Evolutionary conservation across 768 basidiomycete genomes (phyloP).

Genomic region (Hysterangium stoloniferum): DNA sequence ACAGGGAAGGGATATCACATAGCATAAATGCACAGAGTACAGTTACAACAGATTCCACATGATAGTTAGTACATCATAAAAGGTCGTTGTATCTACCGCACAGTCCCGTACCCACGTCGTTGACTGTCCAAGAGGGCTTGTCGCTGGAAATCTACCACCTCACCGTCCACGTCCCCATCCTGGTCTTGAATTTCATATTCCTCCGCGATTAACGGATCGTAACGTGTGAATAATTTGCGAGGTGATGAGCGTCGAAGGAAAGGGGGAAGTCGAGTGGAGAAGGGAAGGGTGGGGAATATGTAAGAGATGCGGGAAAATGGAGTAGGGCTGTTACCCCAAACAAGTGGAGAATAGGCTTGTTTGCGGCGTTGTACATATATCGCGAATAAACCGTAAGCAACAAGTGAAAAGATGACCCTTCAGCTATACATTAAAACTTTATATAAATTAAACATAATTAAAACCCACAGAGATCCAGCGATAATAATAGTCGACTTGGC

Average conservation of each 20-base stretch:
- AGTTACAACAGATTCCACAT: too few relatives aligned
- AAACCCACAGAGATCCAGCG: slow-evolving; percentile 6
- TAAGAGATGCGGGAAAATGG: not conserved
- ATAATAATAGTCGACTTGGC: not conserved
- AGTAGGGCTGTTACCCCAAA: not conserved
- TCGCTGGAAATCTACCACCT: slow-evolving; percentile 3
- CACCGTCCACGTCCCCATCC: not conserved
- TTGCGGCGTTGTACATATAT: not conserved
- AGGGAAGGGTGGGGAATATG: not conserved
- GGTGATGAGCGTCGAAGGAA: too few relatives aligned
- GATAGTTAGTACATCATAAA: too few relatives aligned
- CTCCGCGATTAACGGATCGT: slow-evolving; percentile 1
- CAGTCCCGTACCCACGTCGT: too few relatives aligned
- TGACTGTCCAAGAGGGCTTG: not conserved
- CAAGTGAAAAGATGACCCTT: not conserved
- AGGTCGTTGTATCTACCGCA: too few relatives aligned
- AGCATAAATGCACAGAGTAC: too few relatives aligned
- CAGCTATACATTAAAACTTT: not conserved
- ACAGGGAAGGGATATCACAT: too few relatives aligned
- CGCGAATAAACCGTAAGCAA: not conserved
- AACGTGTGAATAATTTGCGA: not conserved
- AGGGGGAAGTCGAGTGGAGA: not conserved
- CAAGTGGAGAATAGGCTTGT: not conserved
- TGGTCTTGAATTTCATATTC: slow-evolving; percentile 8
- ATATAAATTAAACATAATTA: not conserved